Base-by-base conservation (phyloP, 2,329 filamentous ascomycete species). In the Ascochyta clinopodiicola region DNA sequence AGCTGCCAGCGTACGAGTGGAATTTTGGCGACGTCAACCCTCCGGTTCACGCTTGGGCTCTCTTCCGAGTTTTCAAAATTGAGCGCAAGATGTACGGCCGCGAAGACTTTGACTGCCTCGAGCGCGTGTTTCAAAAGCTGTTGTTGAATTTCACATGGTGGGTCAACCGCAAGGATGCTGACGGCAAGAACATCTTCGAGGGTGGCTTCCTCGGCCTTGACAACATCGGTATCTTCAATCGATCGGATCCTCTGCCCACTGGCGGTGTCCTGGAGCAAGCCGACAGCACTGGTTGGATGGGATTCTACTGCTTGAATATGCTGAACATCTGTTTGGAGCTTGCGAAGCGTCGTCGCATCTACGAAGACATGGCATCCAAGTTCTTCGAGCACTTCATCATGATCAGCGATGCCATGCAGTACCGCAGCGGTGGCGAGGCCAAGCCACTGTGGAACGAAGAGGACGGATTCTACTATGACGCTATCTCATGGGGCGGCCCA, bases 311-410 rank as follows among this genome's bases (percentile, higher is more conserved):
- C 70, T 79, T 98, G 60, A 92, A 88, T 79, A 98, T 98, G 94
- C 83, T 98, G 70, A 98, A 98, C 78, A 98, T 98, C 70, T 88
- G 93, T 13, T 84, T 98, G 12, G 95, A 98, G 78, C 83, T 98
- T 64, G 93, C 94, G 56, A 98, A 98, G 79, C 92, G 97, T 75
- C 88, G 95, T 40, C 88, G 93, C 36, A 96, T 89, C 53, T 98
- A 98, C 75, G 94, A 98, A 80, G 94, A 98, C 71, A 88, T 98
- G 80, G 93, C 94, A 1, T 96, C 92, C 45, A 98, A 98, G 78
- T 98, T 98, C 81, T 98, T 98, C 69, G 95, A 98, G 79, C 95
- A 98, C 72, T 98, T 98, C 78, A 91, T 98, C 71, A 88, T 97
- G 75, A 98, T 98, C 75, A 96, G 92, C 71, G 95, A 98, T 78